A percentile compares a stretch with the other conserved stretches of the same genome.
Conservation (phyloP, 139 green algal genomes). For the Trebouxia sp. region DNA sequence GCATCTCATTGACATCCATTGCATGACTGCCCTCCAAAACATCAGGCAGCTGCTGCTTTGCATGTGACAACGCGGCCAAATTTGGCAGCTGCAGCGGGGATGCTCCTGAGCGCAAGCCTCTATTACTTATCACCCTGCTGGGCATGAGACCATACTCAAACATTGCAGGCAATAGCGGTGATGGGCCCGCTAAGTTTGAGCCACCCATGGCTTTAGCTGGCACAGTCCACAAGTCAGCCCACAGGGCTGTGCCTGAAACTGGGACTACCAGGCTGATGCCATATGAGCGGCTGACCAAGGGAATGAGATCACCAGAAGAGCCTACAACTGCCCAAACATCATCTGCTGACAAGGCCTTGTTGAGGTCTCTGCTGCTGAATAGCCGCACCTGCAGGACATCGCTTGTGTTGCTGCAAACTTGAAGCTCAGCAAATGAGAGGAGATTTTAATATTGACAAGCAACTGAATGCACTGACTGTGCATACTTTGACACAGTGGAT, state of each 20-base stretch:
- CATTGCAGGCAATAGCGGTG: constrained; percentile 74
- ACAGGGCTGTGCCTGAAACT: constrained; percentile 71
- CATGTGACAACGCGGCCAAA: neutral
- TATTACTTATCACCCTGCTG: constrained; percentile 15
- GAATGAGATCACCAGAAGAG: constrained; percentile 55
- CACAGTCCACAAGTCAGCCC: constrained; percentile 76
- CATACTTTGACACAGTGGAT: too few species aligned
- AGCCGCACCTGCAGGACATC: constrained; percentile 52
- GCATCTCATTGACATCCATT: constrained; percentile 50
- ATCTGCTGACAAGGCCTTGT: constrained; percentile 63
- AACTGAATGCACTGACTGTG: too few species aligned
- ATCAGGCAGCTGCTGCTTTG: neutral
- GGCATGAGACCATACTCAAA: constrained; percentile 72
- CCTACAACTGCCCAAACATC: constrained; percentile 82
- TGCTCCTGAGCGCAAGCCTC: constrained; percentile 45
- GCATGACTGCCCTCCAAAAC: neutral
- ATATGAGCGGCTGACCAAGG: constrained; percentile 46
- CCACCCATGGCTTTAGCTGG: constrained; percentile 49
- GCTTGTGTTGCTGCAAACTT: too few species aligned
- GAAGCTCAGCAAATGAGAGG: too few species aligned
- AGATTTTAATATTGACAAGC: too few species aligned
- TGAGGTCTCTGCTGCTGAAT: constrained; percentile 69
- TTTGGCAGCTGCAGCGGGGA: constrained; percentile 64
- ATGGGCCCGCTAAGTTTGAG: constrained; percentile 48
- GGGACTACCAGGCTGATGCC: constrained; percentile 63